Conservation (phyloP, 805 yeast genomes). For the Komagataella phaffii region DNA sequence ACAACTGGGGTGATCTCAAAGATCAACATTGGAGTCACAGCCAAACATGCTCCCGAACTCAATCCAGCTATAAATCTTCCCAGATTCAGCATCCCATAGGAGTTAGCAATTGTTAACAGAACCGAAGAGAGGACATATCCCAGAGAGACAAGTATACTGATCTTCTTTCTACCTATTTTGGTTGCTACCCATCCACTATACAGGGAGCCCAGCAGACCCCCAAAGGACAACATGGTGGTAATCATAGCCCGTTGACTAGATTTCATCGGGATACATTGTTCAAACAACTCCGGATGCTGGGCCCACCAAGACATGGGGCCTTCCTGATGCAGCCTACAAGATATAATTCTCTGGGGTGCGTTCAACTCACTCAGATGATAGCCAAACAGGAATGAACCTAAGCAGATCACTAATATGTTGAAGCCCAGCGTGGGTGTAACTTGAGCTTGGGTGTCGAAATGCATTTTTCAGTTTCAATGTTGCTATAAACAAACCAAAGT, state of each 20-base stretch:
- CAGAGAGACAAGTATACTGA: conserved; percentile 14
- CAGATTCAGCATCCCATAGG: conserved; percentile 9
- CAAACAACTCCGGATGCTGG: conserved; percentile 7
- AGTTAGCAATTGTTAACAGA: conserved; percentile 14
- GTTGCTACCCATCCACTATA: conserved; percentile 54
- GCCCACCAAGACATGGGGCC: conserved; percentile 25
- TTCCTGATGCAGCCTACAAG: conserved; percentile 27
- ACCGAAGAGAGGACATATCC: conserved; percentile 17
- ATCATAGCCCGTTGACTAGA: conserved; percentile 44
- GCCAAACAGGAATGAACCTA: conserved; percentile 76
- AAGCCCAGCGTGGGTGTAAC: not conserved
- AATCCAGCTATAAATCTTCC: conserved; percentile 24
- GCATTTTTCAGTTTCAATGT: not conserved
- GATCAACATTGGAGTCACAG: conserved; percentile 25
- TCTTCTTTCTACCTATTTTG: conserved; percentile 38
- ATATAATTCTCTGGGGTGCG: conserved; percentile 59
- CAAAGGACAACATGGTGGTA: conserved; percentile 61
- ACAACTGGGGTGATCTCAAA: conserved; percentile 25
- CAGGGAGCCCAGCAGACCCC: conserved; percentile 61
- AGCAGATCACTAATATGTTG: conserved; percentile 30
- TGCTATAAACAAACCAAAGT: not conserved
- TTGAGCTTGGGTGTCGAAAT: not conserved
- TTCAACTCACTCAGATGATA: conserved; percentile 82
- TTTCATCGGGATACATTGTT: conserved; percentile 40
- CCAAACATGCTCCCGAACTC: conserved; percentile 25